Evolutionary conservation across 257 asterid species (phyloP), one percentile per base, ranked within the genome.

Genomic region (Apocynum venetum): DNA sequence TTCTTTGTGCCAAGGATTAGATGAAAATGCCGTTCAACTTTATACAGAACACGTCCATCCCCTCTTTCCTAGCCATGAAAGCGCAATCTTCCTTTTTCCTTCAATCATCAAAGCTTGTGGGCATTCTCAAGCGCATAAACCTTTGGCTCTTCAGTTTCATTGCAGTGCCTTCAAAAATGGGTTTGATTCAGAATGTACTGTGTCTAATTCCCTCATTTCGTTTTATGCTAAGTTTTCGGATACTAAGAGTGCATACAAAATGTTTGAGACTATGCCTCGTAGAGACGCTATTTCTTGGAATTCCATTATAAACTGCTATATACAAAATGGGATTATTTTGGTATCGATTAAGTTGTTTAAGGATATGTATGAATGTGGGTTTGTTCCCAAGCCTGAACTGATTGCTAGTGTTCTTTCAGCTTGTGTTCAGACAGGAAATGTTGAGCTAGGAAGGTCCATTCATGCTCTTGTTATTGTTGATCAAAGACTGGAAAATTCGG

Each of bases 101-200:
- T 91, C 97, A 53, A 82, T 89, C 81, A 77, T 86, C 77, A 92
- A 89, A 87, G 88, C 91, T 52, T 91, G 90, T 80, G 89, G 87
- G 35, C 85, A 81, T 77, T 76, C 91, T 12, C 83, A 77, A 74
- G 76, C 85, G 77, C 88, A 81, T 79, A 84, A 75, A 77, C 10
- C 56, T 63, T 80, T 84, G 4, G 94, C 89, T 73, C 49, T 4
- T 56, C 96, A 88, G 87, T 77, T 91, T 73, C 97, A 93, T 8
- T 83, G 93, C 80, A 76, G 80, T 76, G 82, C 86, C 25, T 17
- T 87, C 0, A 91, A 89, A 73, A 87, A 61, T 80, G 97, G 94
- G 85, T 82, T 82, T 76, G 80, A 57, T 63, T 81, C 87, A 4
- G 97, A 93, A 77, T 81, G 66, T 9, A 71, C 90, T 0, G 76